These are phyloP conservation scores for Selaginella tamariscina DNA, from an alignment of 75 land plant species.

Conservation along the genomic window DNA sequence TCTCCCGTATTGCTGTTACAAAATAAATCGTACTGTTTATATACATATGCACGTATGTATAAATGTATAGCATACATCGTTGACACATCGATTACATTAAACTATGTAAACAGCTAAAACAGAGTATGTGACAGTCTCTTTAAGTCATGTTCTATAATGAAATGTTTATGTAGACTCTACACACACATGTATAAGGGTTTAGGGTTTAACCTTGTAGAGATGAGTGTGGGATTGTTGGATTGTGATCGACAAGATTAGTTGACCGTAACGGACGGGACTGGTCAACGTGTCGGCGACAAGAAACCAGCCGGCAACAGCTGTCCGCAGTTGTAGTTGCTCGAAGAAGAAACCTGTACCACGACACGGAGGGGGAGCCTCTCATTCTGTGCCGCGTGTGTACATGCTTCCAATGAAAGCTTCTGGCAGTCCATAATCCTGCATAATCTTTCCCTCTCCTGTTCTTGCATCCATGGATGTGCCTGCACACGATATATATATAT, in stretches of 20 bases:
- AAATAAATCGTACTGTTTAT: too few species aligned
- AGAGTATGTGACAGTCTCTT: too few species aligned
- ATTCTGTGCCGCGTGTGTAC: constrained; percentile 94
- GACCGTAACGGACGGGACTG: constrained; percentile 19
- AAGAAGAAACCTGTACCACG: constrained; percentile 80
- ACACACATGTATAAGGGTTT: too few species aligned
- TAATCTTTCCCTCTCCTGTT: constrained; percentile 54
- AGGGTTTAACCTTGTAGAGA: too few species aligned
- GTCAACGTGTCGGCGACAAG: constrained; percentile 20
- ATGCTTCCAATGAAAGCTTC: constrained; percentile 77
- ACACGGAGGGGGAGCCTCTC: constrained; percentile 88
- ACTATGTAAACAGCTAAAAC: too few species aligned
- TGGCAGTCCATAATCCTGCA: constrained; percentile 94
- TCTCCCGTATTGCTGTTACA: not conserved
- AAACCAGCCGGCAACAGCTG: constrained; percentile 51
- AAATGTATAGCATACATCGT: too few species aligned
- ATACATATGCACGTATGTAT: too few species aligned
- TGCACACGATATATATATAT: too few species aligned
- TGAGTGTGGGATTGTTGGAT: not conserved
- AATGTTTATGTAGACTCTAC: too few species aligned
- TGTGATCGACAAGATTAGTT: not conserved
- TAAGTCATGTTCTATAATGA: too few species aligned
- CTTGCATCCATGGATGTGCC: constrained; percentile 87
- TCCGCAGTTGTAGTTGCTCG: constrained; percentile 78
- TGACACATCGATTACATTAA: too few species aligned